Evolutionary conservation across 78 protist genomes (phyloP).

Genomic region (Guillardia theta): DNA sequence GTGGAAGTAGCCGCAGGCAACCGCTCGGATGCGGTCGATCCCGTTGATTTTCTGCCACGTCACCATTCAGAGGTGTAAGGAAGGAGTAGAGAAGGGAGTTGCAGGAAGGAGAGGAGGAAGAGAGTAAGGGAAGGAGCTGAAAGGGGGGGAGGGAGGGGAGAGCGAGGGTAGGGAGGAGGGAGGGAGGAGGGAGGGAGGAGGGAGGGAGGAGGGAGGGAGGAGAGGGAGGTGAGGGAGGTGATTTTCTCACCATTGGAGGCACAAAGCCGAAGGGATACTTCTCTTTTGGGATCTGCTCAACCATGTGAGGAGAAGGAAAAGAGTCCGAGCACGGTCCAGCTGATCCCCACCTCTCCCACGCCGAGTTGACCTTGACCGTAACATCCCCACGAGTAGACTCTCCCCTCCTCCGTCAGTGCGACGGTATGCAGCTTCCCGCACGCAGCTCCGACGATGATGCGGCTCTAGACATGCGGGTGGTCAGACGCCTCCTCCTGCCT

Average conservation of each 20-base stretch:
- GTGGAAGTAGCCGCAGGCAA: slow-evolving; percentile 13
- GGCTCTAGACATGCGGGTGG: neutral
- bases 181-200: too few relatives aligned
- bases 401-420: neutral
- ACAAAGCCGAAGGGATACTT: neutral
- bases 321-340: too few relatives aligned
- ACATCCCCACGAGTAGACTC: neutral
- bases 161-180: too few relatives aligned
- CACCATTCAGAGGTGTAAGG: too few relatives aligned
- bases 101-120: too few relatives aligned
- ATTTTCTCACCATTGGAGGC: neutral
- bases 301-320: too few relatives aligned
- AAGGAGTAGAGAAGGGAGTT: too few relatives aligned
- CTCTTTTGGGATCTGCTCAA: neutral
- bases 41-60: too few relatives aligned
- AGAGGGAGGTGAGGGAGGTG: neutral
- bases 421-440: neutral
- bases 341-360: neutral
- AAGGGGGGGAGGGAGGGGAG: too few relatives aligned
- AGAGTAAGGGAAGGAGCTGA: too few relatives aligned
- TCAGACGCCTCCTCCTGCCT: neutral
- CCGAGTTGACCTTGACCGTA: neutral
- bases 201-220: too few relatives aligned
- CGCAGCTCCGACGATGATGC: neutral
- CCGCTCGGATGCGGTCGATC: too few relatives aligned